phyloP scores from a whole-genome alignment of 1,139 yeast species.

The Entelexis paramagnoliae region DNA sequence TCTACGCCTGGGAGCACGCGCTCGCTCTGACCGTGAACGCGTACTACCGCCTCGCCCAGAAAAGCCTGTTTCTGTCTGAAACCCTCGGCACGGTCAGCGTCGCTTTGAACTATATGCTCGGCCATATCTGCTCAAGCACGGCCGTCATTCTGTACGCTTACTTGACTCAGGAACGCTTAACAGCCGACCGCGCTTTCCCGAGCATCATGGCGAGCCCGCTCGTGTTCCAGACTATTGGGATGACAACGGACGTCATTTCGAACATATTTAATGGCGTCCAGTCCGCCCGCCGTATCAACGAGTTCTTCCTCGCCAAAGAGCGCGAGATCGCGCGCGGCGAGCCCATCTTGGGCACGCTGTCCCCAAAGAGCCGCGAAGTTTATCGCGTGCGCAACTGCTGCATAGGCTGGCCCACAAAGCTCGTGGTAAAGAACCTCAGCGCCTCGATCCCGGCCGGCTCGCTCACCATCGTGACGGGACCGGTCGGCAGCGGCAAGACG shows the following conservation, averaged over 20 bases:
- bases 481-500: constrained; percentile 45
- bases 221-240: not conserved
- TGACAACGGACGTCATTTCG: not conserved
- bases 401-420: not conserved
- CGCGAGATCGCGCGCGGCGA: not conserved
- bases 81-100: not conserved
- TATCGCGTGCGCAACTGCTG: not conserved
- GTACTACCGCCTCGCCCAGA: constrained; percentile 39
- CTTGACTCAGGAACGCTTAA: not conserved
- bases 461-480: not conserved
- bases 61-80: not conserved
- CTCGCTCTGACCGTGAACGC: constrained; percentile 39
- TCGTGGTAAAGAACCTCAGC: not conserved
- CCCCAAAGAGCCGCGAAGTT: not conserved
- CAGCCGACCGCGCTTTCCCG: not conserved
- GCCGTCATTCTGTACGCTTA: not conserved
- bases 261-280: not conserved
- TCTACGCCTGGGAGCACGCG: constrained; percentile 66
- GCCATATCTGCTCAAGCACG: not conserved
- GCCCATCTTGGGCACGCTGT: not conserved
- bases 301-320: not conserved
- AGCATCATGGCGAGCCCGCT: not conserved
- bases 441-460: constrained; percentile 36
- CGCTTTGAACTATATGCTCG: not conserved
- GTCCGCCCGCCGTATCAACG: not conserved